These are phyloP conservation scores for Thalia dealbata DNA, from an alignment of 176 grass and related monocot species.

Conservation along the genomic window DNA sequence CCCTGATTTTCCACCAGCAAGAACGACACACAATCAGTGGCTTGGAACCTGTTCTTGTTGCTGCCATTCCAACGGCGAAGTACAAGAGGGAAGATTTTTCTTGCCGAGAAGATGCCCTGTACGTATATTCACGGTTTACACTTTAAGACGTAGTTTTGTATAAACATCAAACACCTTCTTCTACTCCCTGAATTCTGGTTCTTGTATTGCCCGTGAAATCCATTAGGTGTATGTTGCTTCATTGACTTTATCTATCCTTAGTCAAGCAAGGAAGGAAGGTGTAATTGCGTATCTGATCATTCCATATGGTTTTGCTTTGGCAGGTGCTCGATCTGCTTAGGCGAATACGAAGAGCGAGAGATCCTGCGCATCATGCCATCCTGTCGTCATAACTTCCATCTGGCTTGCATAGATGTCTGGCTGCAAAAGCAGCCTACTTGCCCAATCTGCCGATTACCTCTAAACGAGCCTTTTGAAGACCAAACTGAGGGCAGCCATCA, in stretches of 20 bases:
- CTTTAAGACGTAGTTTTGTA: background rate
- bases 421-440: slow-evolving; percentile 80
- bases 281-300: background rate
- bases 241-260: background rate
- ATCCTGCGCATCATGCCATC: slow-evolving; percentile 78
- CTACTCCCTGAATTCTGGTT: no score
- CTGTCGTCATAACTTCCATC: slow-evolving; percentile 76
- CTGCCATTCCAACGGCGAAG: slow-evolving; percentile 66
- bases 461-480: slow-evolving; percentile 38
- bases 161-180: background rate
- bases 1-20: slow-evolving; percentile 28
- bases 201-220: background rate
- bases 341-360: slow-evolving; percentile 84
- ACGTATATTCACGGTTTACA: slow-evolving; percentile 24
- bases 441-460: slow-evolving; percentile 73
- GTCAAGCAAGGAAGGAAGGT: background rate
- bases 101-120: slow-evolving; percentile 84
- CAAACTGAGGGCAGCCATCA: slow-evolving; percentile 24
- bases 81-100: slow-evolving; percentile 53
- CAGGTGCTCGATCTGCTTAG: slow-evolving; percentile 95
- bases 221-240: slow-evolving; percentile 16
- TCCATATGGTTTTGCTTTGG: slow-evolving; percentile 6
- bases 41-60: slow-evolving; percentile 75
- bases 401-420: slow-evolving; percentile 83
- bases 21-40: slow-evolving; percentile 35